Percentiles rank a stretch among this genome's conserved stretches.
Evolutionary conservation across 2,329 filamentous ascomycete genomes (phyloP).

Genomic region (Fusarium armeniacum): DNA sequence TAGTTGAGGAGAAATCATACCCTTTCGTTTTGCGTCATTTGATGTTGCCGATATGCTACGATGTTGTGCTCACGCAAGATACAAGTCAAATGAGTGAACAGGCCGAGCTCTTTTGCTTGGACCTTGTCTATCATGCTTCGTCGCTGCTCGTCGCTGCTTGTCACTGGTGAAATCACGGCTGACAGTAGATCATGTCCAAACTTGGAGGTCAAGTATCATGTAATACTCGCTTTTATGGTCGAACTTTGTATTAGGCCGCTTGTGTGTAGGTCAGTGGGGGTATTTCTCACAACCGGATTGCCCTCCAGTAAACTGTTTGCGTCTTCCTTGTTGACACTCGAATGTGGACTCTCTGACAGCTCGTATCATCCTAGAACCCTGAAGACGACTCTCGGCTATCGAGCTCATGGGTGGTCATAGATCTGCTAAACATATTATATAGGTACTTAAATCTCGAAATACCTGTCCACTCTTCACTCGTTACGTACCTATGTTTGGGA

Average conservation of each 20-base stretch:
- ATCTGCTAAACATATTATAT: neutral
- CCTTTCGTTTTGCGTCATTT: constrained; percentile 33
- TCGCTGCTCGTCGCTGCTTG: neutral
- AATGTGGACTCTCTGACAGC: neutral
- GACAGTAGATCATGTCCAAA: constrained; percentile 8
- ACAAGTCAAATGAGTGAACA: neutral
- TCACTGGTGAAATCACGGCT: constrained; percentile 23
- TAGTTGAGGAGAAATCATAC: constrained; percentile 43
- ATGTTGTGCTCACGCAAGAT: neutral
- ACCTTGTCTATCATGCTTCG: constrained; percentile 2
- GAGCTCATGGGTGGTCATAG: neutral
- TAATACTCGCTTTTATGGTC: neutral
- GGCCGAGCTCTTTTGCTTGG: neutral
- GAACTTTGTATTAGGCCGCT: neutral
- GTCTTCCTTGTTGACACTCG: neutral
- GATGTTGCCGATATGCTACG: neutral
- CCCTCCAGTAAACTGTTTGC: neutral
- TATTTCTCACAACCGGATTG: neutral
- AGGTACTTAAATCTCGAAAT: neutral
- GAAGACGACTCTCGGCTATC: neutral
- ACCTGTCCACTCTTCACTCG: neutral
- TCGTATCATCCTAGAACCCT: constrained; percentile 22
- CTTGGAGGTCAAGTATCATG: constrained; percentile 11
- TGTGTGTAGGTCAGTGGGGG: neutral
- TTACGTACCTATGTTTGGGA: neutral